A percentile compares a stretch with the other conserved stretches of the same genome.
These are phyloP conservation scores for Odontarrhena argentea DNA, from an alignment of 345 rosid species.

Conservation along the genomic window DNA sequence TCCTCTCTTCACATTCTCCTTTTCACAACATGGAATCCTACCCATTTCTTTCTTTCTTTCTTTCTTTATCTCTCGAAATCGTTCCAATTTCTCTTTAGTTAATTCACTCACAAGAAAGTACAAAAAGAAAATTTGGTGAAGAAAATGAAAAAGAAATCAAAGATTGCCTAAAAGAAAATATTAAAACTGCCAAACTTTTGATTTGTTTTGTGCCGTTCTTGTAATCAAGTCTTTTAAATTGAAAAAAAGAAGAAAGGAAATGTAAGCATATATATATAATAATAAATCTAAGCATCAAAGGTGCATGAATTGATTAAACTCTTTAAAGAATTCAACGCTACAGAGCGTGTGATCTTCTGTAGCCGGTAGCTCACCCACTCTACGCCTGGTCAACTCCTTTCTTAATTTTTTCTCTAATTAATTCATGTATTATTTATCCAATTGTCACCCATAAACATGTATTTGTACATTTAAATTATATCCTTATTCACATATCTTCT, in stretches of 20 bases:
- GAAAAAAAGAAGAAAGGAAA: constrained; percentile 38
- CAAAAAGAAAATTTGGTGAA: not conserved
- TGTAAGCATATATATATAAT: constrained; percentile 35
- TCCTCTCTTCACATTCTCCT: constrained; percentile 88
- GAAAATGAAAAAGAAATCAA: constrained; percentile 30
- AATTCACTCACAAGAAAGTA: constrained; percentile 15
- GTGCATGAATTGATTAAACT: constrained; percentile 71
- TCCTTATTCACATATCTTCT: not conserved
- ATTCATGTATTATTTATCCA: constrained; percentile 1
- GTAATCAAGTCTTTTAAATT: constrained; percentile 35
- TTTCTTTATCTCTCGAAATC: not conserved
- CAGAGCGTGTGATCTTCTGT: constrained; percentile 70
- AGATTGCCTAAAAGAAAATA: constrained; percentile 36
- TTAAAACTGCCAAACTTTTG: constrained; percentile 38
- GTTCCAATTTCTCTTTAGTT: constrained; percentile 25
- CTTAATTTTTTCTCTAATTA: not conserved
- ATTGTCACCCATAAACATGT: not conserved
- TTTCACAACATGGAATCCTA: constrained; percentile 93
- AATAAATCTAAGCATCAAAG: constrained; percentile 68
- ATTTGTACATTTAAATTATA: not conserved
- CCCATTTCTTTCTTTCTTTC: constrained; percentile 56
- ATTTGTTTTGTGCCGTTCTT: constrained; percentile 23
- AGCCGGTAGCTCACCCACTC: constrained; percentile 95
- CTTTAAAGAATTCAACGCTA: constrained; percentile 90
- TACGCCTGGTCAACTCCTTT: constrained; percentile 66